phyloP scores from a whole-genome alignment of 257 asterid genomes.

The Agastache rugosa region DNA sequence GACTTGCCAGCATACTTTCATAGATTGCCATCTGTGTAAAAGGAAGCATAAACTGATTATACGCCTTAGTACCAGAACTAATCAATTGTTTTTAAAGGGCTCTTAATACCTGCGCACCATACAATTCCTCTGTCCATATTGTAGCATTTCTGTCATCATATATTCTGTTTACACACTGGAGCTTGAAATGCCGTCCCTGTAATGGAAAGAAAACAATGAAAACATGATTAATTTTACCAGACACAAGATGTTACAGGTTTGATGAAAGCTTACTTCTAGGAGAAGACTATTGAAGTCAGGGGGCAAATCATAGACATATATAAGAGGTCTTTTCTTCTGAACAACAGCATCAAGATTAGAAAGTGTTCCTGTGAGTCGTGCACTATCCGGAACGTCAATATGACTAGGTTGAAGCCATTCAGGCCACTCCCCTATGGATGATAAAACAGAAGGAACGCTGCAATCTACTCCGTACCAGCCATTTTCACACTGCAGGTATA shows the following conservation, averaged over 20 bases:
- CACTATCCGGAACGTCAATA: conserved; percentile 57
- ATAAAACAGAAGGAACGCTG: conserved; percentile 79
- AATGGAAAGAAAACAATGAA: conserved; percentile 22
- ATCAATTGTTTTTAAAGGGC: conserved; percentile 18
- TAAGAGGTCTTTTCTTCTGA: conserved; percentile 83
- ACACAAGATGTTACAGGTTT: conserved; percentile 8
- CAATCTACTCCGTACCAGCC: conserved; percentile 98
- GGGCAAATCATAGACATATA: conserved; percentile 91
- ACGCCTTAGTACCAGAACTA: conserved; percentile 11
- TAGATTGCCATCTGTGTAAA: conserved; percentile 78
- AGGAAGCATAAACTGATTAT: conserved; percentile 29
- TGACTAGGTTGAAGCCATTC: conserved; percentile 89
- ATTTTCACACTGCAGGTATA: conserved; percentile 67
- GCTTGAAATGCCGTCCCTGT: conserved; percentile 89
- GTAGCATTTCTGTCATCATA: conserved; percentile 85
- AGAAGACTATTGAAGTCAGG: conserved; percentile 89
- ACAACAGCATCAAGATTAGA: conserved; percentile 62
- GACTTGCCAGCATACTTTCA: conserved; percentile 89
- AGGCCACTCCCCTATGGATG: conserved; percentile 83
- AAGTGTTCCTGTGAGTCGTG: conserved; percentile 44
- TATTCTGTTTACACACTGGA: conserved; percentile 86
- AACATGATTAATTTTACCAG: neutral
- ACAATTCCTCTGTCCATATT: conserved; percentile 82
- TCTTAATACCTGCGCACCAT: conserved; percentile 91
- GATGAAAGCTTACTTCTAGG: conserved; percentile 59